phyloP scores from a whole-genome alignment of 371 early-diverging fungal genomes.

The Actinomucor elegans region DNA sequence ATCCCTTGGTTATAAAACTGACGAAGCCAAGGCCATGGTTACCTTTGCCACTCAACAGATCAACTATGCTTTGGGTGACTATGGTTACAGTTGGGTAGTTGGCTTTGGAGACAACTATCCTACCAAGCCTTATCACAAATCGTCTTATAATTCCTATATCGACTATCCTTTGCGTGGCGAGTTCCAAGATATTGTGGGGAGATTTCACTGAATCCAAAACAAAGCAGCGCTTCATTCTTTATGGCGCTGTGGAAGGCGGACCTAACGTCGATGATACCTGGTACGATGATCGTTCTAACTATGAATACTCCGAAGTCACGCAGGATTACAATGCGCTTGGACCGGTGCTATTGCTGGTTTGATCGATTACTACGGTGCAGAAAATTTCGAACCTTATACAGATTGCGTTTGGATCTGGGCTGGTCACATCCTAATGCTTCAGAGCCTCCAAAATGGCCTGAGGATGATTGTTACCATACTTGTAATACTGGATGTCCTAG shows the following conservation, averaged over 20 bases:
- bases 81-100: slow-evolving; percentile 57
- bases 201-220: slow-evolving; percentile 50
- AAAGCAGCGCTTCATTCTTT: slow-evolving; percentile 49
- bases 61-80: slow-evolving; percentile 62
- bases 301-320: slow-evolving; percentile 55
- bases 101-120: slow-evolving; percentile 60
- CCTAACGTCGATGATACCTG: slow-evolving; percentile 54
- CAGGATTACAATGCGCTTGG: slow-evolving; percentile 66
- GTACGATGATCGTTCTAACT: slow-evolving; percentile 56
- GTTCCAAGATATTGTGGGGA: slow-evolving; percentile 40
- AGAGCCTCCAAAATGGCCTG: slow-evolving; percentile 39
- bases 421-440: slow-evolving; percentile 55
- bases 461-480: slow-evolving; percentile 54
- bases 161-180: slow-evolving; percentile 56
- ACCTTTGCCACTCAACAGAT: slow-evolving; percentile 56
- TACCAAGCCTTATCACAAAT: slow-evolving; percentile 54
- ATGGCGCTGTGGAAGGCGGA: slow-evolving; percentile 59
- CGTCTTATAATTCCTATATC: slow-evolving; percentile 57
- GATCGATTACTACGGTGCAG: slow-evolving; percentile 50
- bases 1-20: slow-evolving; percentile 30
- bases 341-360: slow-evolving; percentile 56
- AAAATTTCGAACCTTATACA: slow-evolving; percentile 47
- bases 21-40: slow-evolving; percentile 35
- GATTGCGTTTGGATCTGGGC: slow-evolving; percentile 59
- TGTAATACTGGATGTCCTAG: slow-evolving; percentile 52